Percentiles rank a stretch among this genome's conserved stretches.
Evolutionary conservation across 2,329 filamentous ascomycete species (phyloP).

Genomic region (Talaromyces sp.): DNA sequence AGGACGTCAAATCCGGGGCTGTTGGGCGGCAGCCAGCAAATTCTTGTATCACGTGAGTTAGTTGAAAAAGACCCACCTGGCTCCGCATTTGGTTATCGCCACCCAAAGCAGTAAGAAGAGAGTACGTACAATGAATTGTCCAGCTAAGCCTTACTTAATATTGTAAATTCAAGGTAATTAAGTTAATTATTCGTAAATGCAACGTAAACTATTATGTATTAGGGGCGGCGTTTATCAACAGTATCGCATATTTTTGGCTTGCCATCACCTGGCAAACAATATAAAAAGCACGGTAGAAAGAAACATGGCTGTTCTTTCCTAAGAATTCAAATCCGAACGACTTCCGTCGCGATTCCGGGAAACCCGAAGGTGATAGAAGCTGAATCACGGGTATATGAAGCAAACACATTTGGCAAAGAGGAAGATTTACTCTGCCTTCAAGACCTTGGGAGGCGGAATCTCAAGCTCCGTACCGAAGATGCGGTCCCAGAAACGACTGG

Average conservation of each 20-base stretch:
- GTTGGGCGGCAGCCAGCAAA: not conserved
- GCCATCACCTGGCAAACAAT: not conserved
- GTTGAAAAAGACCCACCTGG: no score
- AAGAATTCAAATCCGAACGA: not conserved
- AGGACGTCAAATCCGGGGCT: not conserved
- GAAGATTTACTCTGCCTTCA: conserved; percentile 27
- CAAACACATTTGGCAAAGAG: not conserved
- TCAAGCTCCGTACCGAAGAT: conserved; percentile 84
- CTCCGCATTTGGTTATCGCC: not conserved
- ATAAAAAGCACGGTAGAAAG: not conserved
- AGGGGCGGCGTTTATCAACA: not conserved
- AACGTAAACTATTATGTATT: not conserved
- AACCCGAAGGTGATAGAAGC: not conserved
- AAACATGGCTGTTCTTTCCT: not conserved
- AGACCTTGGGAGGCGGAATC: conserved; percentile 27
- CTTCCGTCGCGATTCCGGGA: not conserved
- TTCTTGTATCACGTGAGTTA: not conserved
- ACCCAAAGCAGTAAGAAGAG: not conserved
- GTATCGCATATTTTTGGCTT: not conserved
- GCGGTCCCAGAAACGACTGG: conserved; percentile 89
- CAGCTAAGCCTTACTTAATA: not conserved
- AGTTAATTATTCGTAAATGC: not conserved
- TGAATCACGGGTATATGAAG: not conserved
- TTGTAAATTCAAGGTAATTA: not conserved
- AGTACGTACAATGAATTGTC: not conserved